Evolutionary conservation across 1,284 basidiomycete species (phyloP), one percentile per base, ranked within the genome.

Genomic region (Moesziomyces globuligerus): DNA sequence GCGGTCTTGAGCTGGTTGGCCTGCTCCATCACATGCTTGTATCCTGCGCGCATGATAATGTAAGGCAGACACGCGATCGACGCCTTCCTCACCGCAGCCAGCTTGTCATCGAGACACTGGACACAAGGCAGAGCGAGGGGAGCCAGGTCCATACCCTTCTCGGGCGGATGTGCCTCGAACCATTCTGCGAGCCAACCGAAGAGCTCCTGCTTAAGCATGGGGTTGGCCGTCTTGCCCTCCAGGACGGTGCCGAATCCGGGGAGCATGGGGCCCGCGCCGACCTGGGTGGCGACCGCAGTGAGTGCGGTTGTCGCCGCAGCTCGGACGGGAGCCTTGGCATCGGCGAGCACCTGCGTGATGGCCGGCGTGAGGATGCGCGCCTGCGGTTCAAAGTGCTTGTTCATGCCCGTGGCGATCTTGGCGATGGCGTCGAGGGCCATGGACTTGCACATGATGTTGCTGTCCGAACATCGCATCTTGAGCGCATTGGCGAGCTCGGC

Each of bases 331-430:
- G 90, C 90, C 83, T 98, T 98, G 81, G 95, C 93, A 81, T 99
- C 96, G 7, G 94, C 88, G 7, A 98, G 87, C 6, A 94, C 92
- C 23, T 90, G 90, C 2, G 90, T 89, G 9, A 98, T 87, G 0
- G 94, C 89, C 0, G 89, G 84, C 10, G 89, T 88, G 72, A 94
- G 91, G 44, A 92, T 85, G 24, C 90, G 89, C 4, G 88, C 87
- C 73, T 95, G 88, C 80, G 92, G 94, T 74, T 98, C 95, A 80
- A 99, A 98, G 0, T 91, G 88, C 79, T 90, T 93, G 46, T 93
- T 93, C 93, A 98, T 97, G 1, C 92, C 94, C 0, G 87, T 88
- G 2, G 96, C 93, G 62, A 98, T 90, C 44, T 92, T 90, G 38
- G 90, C 86, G 49, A 97, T 89, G 59, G 96, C 90, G 77, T 96